Conservation (phyloP, 2,329 filamentous ascomycete genomes). For the Sporothrix brunneoviolacea region DNA sequence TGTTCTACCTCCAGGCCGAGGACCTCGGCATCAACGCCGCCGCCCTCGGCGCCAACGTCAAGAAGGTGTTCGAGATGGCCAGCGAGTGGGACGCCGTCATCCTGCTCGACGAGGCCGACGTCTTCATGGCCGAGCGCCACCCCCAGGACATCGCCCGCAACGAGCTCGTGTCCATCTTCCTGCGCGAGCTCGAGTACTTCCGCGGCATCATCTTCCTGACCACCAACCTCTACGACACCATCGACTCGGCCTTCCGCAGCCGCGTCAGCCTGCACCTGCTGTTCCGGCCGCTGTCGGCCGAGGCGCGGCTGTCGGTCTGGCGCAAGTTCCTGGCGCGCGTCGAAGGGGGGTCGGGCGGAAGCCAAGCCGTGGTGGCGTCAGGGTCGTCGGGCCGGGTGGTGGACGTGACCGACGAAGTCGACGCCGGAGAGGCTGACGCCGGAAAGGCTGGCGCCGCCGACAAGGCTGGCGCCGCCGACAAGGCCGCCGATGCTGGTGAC, state of each 20-base stretch:
- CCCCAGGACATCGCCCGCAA: conserved; percentile 41
- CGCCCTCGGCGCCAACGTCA: conserved; percentile 38
- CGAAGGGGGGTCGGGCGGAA: too few species aligned
- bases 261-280: conserved; percentile 41
- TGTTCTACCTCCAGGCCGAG: conserved; percentile 38
- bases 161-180: conserved; percentile 41
- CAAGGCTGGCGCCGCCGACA: not conserved
- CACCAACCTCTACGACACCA: conserved; percentile 36
- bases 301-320: conserved; percentile 37
- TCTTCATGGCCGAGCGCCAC: conserved; percentile 43
- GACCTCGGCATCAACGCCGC: conserved; percentile 40
- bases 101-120: conserved; percentile 46
- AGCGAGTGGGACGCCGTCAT: conserved; percentile 44
- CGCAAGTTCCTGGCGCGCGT: conserved; percentile 38
- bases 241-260: conserved; percentile 39
- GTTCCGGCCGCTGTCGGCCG: conserved; percentile 33
- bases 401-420: not conserved
- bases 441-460: not conserved
- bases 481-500: not conserved
- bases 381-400: not conserved
- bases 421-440: not conserved
- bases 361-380: too few species aligned
- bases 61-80: conserved; percentile 40
- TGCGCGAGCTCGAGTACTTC: conserved; percentile 40
- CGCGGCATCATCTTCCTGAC: conserved; percentile 40